phyloP scores from a whole-genome alignment of 2,329 filamentous ascomycete genomes.

The Arthrobotrys entomopaga region DNA sequence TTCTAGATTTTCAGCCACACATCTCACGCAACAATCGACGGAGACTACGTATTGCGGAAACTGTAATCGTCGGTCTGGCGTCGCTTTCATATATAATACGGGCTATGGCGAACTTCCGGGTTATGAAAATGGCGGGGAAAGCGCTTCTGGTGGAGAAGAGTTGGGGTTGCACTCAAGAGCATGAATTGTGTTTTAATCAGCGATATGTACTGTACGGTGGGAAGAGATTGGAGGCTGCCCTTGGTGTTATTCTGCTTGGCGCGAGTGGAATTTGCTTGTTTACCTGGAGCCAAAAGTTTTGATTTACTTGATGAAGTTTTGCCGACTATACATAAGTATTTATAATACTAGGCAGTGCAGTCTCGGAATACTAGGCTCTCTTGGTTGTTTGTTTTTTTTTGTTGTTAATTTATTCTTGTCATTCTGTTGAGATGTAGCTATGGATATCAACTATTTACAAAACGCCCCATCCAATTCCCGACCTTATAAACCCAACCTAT shows the following conservation, averaged over 20 bases:
- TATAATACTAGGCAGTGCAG: too few relatives aligned
- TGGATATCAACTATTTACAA: constrained; percentile 39
- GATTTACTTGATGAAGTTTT: neutral
- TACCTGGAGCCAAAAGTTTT: neutral
- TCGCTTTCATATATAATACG: constrained; percentile 26
- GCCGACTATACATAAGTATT: too few relatives aligned
- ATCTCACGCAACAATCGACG: neutral
- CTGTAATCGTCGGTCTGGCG: neutral
- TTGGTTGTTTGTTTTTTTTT: neutral
- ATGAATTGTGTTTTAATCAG: constrained; percentile 19
- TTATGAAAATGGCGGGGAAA: constrained; percentile 12
- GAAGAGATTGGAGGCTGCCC: constrained; percentile 16
- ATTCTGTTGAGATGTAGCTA: constrained; percentile 8
- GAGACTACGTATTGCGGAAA: constrained; percentile 17
- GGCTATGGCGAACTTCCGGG: constrained; percentile 16
- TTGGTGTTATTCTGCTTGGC: constrained; percentile 4
- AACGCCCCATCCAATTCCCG: constrained; percentile 46
- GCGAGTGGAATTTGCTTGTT: constrained; percentile 1
- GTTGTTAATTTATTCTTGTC: constrained; percentile 2
- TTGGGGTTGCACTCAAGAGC: constrained; percentile 18
- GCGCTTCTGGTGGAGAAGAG: neutral
- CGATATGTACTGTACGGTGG: constrained; percentile 37
- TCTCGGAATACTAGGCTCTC: too few relatives aligned
- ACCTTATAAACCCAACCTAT: constrained; percentile 23
- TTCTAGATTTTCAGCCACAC: constrained; percentile 11